Percentiles rank a stretch among this genome's conserved stretches.
Conservation (phyloP, 805 yeast genomes). For the Metschnikowia henanensis region DNA sequence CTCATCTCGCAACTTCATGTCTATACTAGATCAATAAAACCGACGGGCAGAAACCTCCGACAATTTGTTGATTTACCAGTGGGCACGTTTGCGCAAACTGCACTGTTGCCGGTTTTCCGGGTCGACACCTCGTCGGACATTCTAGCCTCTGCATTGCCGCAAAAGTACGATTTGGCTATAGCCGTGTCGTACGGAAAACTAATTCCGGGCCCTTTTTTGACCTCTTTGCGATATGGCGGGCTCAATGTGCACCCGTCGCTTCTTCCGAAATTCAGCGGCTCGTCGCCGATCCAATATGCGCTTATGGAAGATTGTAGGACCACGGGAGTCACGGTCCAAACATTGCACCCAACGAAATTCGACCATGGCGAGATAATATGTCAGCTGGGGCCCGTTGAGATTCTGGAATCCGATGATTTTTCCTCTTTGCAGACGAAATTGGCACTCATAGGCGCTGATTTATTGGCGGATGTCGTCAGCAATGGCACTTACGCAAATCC, state of each 20-base stretch:
- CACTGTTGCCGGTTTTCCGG: conserved; percentile 40
- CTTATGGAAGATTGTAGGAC: conserved; percentile 56
- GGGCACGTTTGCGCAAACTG: conserved; percentile 35
- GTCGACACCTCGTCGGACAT: conserved; percentile 46
- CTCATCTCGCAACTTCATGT: conserved; percentile 50
- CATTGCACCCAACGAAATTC: conserved; percentile 83
- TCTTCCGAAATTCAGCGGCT: conserved; percentile 79
- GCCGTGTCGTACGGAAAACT: conserved; percentile 90
- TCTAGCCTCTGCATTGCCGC: conserved; percentile 9
- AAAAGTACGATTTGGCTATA: conserved; percentile 61
- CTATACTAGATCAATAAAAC: conserved; percentile 63
- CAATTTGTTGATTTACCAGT: conserved; percentile 53
- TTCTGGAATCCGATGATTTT: conserved; percentile 46
- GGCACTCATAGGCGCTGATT: conserved; percentile 60
- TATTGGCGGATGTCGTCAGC: conserved; percentile 48
- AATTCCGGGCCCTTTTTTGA: conserved; percentile 65
- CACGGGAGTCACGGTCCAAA: conserved; percentile 90
- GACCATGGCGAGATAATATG: conserved; percentile 73
- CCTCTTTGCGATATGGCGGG: conserved; percentile 57
- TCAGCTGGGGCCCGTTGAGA: conserved; percentile 49
- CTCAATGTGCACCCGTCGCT: conserved; percentile 92
- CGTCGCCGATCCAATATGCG: conserved; percentile 87
- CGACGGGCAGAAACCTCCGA: conserved; percentile 57
- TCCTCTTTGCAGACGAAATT: conserved; percentile 48
- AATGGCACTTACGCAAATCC: conserved; percentile 24